Percentiles rank a stretch among this genome's conserved stretches.
These are phyloP conservation scores for Pleurotus sapidus DNA, from an alignment of 768 basidiomycete genomes.

Conservation along the genomic window DNA sequence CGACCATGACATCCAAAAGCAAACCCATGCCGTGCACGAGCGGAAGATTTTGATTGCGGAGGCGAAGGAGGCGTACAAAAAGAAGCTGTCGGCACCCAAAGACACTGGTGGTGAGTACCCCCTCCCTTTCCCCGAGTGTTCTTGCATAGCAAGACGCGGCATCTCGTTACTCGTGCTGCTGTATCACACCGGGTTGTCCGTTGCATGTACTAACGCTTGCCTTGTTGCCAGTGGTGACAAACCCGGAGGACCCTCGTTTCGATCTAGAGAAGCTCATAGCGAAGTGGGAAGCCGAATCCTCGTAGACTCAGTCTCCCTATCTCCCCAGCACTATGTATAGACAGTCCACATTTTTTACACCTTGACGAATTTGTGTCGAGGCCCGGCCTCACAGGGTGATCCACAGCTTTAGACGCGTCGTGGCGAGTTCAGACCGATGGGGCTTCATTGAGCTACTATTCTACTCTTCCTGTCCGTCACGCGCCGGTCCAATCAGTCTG, in stretches of 20 bases:
- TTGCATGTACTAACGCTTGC: background rate
- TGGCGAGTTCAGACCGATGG: too few species aligned
- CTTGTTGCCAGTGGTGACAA: slow-evolving; percentile 66
- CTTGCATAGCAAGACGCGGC: background rate
- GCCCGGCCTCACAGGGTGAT: too few species aligned
- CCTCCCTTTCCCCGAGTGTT: slow-evolving; percentile 7
- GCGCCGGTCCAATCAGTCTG: too few species aligned
- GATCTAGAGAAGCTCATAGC: slow-evolving; percentile 89
- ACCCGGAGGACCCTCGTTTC: slow-evolving; percentile 94
- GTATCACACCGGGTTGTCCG: slow-evolving; percentile 1
- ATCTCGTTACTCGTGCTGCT: too few species aligned
- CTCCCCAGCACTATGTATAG: slow-evolving; percentile 2
- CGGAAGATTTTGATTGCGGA: slow-evolving; percentile 77
- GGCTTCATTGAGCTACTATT: too few species aligned
- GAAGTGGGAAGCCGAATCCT: slow-evolving; percentile 68
- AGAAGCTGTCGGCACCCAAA: slow-evolving; percentile 59
- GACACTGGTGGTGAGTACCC: slow-evolving; percentile 51
- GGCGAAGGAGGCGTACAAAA: slow-evolving; percentile 89
- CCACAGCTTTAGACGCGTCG: too few species aligned
- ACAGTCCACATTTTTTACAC: background rate
- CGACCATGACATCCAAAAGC: slow-evolving; percentile 72
- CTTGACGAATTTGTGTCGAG: too few species aligned
- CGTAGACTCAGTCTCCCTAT: background rate
- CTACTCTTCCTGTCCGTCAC: too few species aligned
- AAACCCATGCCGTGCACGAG: slow-evolving; percentile 68